phyloP scores from a whole-genome alignment of 192 early-diverging fungal species.

The Mortierella claussenii region DNA sequence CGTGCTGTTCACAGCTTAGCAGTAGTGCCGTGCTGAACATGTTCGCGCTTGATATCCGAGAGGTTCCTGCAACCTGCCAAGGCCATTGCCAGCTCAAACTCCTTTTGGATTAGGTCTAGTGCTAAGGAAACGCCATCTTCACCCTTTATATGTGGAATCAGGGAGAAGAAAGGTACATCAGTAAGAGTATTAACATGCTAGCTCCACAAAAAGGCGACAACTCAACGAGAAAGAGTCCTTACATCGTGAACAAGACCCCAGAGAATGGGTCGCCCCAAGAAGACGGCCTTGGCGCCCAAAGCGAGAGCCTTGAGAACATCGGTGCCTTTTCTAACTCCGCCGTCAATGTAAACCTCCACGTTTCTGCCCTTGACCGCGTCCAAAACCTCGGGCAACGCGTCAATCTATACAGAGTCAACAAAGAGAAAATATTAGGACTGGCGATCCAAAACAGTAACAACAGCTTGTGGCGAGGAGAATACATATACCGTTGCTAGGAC shows the following conservation, averaged over 20 bases:
- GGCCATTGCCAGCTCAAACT: constrained; percentile 87
- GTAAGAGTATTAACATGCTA: constrained; percentile 59
- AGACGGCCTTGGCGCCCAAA: constrained; percentile 92
- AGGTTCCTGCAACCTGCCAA: constrained; percentile 76
- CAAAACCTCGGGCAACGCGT: constrained; percentile 90
- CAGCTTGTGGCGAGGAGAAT: neutral
- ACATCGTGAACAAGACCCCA: constrained; percentile 57
- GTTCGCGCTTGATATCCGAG: constrained; percentile 67
- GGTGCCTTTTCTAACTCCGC: constrained; percentile 89
- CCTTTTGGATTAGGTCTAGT: constrained; percentile 83
- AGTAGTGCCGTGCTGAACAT: constrained; percentile 44
- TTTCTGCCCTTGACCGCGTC: constrained; percentile 70
- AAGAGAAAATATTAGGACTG: neutral
- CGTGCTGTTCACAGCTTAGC: too few relatives aligned
- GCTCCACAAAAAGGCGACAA: neutral
- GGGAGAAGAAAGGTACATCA: too few relatives aligned
- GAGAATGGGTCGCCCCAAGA: constrained; percentile 80
- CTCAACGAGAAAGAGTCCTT: constrained; percentile 5
- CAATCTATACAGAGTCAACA: constrained; percentile 43
- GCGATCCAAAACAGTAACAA: too few relatives aligned
- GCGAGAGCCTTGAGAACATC: constrained; percentile 98
- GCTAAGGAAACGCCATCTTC: constrained; percentile 82
- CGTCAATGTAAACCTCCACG: constrained; percentile 94
- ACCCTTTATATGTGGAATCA: constrained; percentile 83
- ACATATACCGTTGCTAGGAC: constrained; percentile 66